Evolutionary conservation across 2,329 filamentous ascomycete species (phyloP), one percentile per base, ranked within the genome.

Genomic region (Scopulariopsis brevicaulis): DNA sequence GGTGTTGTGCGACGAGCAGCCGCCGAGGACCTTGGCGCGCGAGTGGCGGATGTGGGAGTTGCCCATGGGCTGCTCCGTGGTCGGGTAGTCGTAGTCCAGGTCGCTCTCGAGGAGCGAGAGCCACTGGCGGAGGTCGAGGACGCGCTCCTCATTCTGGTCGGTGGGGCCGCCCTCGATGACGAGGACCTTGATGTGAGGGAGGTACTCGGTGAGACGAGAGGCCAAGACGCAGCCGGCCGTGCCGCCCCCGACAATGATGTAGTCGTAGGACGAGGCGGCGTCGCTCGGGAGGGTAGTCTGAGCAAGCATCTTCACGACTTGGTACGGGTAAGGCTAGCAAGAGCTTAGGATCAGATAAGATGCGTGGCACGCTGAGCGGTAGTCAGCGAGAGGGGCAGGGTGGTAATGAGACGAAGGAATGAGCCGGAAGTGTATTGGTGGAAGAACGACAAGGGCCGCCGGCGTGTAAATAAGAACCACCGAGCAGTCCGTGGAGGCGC

Each of bases 41-140:
- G 91, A 95, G 76, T 96, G 91, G 63, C 90, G 85, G 74, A 96
- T 96, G 74, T 90, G 82, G 59, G 89, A 94, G 78, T 96, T 96
- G 68, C 90, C 90, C 75, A 84, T 94, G 62, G 90, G 90, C 76
- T 96, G 91, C 74, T 95, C 90, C 54, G 85, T 90, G 48, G 90
- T 96, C 66, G 83, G 83, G 73, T 96, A 96, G 73, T 96, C 90
- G 72, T 93, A 96, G 74, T 96, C 91, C 61, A 96, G 81, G 68
- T 96, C 85, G 67, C 90, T 89, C 62, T 91, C 91, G 32, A 96
- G 83, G 55, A 96, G 78, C 63, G 80, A 84, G 62, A 96, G 78
- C 91, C 91, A 96, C 73, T 95, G 85, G 68, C 90, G 90, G 64
- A 96, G 80, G 65, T 93, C 85, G 55, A 96, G 80, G 53, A 96